Base-by-base conservation (phyloP, 108 stramenopile species). In the Pseudonitzschia pungens region DNA sequence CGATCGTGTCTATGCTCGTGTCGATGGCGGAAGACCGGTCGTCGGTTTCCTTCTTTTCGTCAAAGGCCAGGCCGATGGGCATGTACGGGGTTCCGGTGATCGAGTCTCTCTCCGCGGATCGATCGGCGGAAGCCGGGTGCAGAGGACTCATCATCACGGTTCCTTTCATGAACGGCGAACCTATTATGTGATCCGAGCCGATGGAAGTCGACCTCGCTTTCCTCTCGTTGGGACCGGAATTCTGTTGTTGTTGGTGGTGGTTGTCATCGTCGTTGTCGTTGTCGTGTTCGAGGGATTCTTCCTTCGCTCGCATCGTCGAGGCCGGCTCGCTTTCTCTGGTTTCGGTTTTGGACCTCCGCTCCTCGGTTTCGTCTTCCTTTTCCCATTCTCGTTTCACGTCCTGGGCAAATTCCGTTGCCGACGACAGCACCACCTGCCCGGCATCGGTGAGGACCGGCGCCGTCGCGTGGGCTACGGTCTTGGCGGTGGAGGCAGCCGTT, bases 391-490 rank as follows among this genome's bases (percentile, higher is more conserved):
- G 28, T 22, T 65, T 42, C 12, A 78, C 65, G 53, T 78, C 77
- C 8, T 64, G 62, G 9, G 69, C 78, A 74, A 79, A 74, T 33
- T 79, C 78, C 27, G 67, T 69, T 20, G 78, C 73, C 21, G 78
- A 79, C 11, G 42, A 32, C 27, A 41, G 21, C 10, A 75, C 51
- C 10, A 72, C 40, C 24, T 65, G 27, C 16, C 43, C 68, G 8
- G 75, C 80, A 29, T 81, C 80, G 20, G 63, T 27, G 22, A 81
- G 20, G 4, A 76, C 66, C 26, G 81, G 81, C 0, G 72, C 71
- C 8, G 81, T 70, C 11, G 63, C 72, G 18, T 81, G 75, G 0
- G 72, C 75, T 24, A 77, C 71, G 26, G 62, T 73, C 8, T 45
- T 66, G 8, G 76, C 76, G 16, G 81, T 81, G 4, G 81, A 77